phyloP scores from a whole-genome alignment of 2,329 filamentous ascomycete genomes.

The Hirsutella minnesotensis region DNA sequence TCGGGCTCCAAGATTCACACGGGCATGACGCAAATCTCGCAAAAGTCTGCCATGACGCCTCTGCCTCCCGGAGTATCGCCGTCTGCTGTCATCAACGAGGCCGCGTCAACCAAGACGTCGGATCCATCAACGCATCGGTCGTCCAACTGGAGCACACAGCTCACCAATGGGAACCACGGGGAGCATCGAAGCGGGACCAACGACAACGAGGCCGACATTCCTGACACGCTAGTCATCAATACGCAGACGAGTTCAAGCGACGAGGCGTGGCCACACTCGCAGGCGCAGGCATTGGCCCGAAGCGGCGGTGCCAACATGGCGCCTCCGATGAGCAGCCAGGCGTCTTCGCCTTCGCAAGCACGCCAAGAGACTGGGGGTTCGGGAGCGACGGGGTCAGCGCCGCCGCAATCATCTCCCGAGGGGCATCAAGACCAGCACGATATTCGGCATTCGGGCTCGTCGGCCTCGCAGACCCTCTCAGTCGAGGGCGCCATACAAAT shows the following conservation, averaged over 20 bases:
- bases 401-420: conserved; percentile 26
- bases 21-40: conserved; percentile 49
- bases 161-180: conserved; percentile 52
- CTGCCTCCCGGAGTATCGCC: conserved; percentile 46
- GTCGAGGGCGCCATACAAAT: conserved; percentile 37
- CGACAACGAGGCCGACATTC: conserved; percentile 29
- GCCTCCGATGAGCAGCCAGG: conserved; percentile 21
- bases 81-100: conserved; percentile 61
- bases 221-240: conserved; percentile 38
- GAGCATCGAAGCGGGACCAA: conserved; percentile 26
- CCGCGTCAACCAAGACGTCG: conserved; percentile 86
- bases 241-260: conserved; percentile 40
- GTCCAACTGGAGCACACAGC: conserved; percentile 57
- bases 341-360: conserved; percentile 23
- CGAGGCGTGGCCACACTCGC: conserved; percentile 45
- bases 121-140: conserved; percentile 54
- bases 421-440: conserved; percentile 5
- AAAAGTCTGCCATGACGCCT: conserved; percentile 47
- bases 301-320: conserved; percentile 18
- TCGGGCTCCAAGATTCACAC: conserved; percentile 24
- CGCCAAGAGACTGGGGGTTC: conserved; percentile 10
- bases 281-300: conserved; percentile 37
- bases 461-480: conserved; percentile 32
- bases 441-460: conserved; percentile 19
- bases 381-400: conserved; percentile 18